phyloP scores from a whole-genome alignment of 768 basidiomycete genomes.

The Lentinula sp. region DNA sequence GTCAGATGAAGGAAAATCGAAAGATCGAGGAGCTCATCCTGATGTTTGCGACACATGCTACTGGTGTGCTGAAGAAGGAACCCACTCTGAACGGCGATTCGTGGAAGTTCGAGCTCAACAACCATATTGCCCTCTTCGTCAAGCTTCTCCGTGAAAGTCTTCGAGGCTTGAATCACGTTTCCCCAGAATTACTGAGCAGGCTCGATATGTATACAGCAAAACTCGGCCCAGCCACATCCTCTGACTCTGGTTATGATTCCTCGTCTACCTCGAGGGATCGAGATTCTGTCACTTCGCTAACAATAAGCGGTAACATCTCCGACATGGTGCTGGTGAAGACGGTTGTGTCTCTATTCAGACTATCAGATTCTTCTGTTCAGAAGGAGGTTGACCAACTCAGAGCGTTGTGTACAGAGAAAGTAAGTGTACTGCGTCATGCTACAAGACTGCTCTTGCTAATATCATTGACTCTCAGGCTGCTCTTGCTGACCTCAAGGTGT shows the following conservation, averaged over 20 bases:
- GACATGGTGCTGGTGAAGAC: conserved; percentile 77
- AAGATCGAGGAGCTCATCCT: conserved; percentile 97
- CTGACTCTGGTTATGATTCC: conserved; percentile 64
- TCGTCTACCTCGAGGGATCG: conserved; percentile 52
- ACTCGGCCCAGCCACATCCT: conserved; percentile 57
- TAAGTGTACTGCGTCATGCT: conserved; percentile 16
- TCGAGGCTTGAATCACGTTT: conserved; percentile 64
- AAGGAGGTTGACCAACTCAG: conserved; percentile 65
- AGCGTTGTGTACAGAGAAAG: conserved; percentile 72
- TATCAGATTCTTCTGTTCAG: conserved; percentile 62
- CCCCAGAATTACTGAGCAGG: conserved; percentile 75
- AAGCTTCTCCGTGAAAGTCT: conserved; percentile 80
- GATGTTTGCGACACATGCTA: conserved; percentile 91
- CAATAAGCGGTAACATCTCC: conserved; percentile 39
- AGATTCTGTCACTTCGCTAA: conserved; percentile 36
- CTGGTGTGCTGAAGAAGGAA: conserved; percentile 84
- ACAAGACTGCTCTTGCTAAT: background rate
- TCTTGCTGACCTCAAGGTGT: conserved; percentile 79
- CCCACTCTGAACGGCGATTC: conserved; percentile 76
- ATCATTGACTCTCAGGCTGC: conserved; percentile 54
- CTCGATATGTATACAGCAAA: conserved; percentile 83
- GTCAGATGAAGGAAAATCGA: conserved; percentile 91
- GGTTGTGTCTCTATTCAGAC: conserved; percentile 69
- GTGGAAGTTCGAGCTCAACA: conserved; percentile 92
- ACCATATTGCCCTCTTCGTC: conserved; percentile 87